phyloP scores from a whole-genome alignment of 2,329 filamentous ascomycete species.

The Fonsecaea nubica region DNA sequence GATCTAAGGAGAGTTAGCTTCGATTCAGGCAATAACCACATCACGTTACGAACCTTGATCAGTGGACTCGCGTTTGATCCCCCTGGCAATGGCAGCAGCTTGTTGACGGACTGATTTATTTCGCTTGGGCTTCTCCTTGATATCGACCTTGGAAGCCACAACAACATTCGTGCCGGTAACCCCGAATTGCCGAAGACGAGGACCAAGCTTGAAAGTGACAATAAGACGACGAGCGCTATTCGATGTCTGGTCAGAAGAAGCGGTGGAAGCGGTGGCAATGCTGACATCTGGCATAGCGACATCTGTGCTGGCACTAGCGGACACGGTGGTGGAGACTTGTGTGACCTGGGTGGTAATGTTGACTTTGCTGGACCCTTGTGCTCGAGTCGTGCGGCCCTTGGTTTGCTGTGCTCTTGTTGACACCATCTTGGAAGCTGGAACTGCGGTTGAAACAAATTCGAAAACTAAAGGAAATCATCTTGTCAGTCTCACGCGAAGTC shows the following conservation, averaged over 20 bases:
- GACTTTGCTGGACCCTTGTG: not conserved
- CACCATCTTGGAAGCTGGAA: slow-evolving; percentile 20
- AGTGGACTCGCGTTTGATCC: slow-evolving; percentile 2
- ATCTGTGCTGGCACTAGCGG: not conserved
- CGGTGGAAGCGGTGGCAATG: not conserved
- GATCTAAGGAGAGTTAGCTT: slow-evolving; percentile 5
- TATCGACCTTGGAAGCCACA: not conserved
- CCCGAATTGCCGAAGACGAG: not conserved
- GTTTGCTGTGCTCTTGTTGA: slow-evolving; percentile 13
- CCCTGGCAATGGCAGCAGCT: not conserved
- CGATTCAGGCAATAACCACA: not conserved
- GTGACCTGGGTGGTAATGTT: not conserved
- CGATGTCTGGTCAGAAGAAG: not conserved
- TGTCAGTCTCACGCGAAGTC: not conserved
- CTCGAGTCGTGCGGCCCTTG: not conserved
- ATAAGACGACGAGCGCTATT: not conserved
- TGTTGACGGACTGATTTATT: not conserved
- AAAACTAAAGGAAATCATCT: not conserved
- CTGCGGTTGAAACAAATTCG: not conserved
- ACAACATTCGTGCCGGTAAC: not conserved
- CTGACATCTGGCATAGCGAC: not conserved
- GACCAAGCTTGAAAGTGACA: not conserved
- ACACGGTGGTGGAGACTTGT: not conserved
- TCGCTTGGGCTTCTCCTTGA: not conserved
- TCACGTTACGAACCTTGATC: not conserved